phyloP scores from a whole-genome alignment of 495 filamentous ascomycete genomes.

The Trichoderma parareesei region DNA sequence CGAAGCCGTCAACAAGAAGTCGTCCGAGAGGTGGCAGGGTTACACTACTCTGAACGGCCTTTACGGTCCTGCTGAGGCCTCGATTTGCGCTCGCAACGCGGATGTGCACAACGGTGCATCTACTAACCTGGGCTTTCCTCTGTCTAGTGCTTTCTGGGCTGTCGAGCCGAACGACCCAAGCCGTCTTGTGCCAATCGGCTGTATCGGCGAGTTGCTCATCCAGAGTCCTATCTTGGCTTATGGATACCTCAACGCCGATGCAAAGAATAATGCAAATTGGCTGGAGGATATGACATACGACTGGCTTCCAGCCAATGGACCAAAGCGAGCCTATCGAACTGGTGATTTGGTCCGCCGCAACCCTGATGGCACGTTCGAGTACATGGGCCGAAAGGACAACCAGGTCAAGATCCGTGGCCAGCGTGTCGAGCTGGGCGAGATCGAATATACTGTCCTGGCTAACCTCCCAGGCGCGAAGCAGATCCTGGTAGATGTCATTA shows the following conservation, averaged over 20 bases:
- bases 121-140: conserved; percentile 22
- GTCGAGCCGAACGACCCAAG: conserved; percentile 41
- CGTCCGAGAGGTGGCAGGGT: conserved; percentile 15
- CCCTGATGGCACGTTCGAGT: conserved; percentile 18
- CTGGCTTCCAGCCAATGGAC: conserved; percentile 32
- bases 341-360: conserved; percentile 19
- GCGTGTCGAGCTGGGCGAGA: conserved; percentile 32
- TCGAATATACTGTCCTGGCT: conserved; percentile 23
- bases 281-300: conserved; percentile 25
- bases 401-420: conserved; percentile 35
- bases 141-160: conserved; percentile 34
- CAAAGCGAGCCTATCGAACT: conserved; percentile 36
- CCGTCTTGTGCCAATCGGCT: conserved; percentile 36
- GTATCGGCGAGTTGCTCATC: conserved; percentile 39
- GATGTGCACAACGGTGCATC: conserved; percentile 15
- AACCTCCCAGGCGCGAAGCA: conserved; percentile 16
- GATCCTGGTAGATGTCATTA: conserved; percentile 7
- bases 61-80: conserved; percentile 12
- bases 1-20: neutral
- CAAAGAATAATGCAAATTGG: conserved; percentile 9
- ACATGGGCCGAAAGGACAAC: conserved; percentile 16
- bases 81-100: conserved; percentile 17
- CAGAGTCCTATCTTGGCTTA: conserved; percentile 35
- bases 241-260: conserved; percentile 13
- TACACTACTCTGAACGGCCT: conserved; percentile 13